A percentile compares a stretch with the other conserved stretches of the same genome.
These are phyloP conservation scores for Penicillium decumbens DNA, from an alignment of 2,329 filamentous ascomycete genomes.

Conservation along the genomic window DNA sequence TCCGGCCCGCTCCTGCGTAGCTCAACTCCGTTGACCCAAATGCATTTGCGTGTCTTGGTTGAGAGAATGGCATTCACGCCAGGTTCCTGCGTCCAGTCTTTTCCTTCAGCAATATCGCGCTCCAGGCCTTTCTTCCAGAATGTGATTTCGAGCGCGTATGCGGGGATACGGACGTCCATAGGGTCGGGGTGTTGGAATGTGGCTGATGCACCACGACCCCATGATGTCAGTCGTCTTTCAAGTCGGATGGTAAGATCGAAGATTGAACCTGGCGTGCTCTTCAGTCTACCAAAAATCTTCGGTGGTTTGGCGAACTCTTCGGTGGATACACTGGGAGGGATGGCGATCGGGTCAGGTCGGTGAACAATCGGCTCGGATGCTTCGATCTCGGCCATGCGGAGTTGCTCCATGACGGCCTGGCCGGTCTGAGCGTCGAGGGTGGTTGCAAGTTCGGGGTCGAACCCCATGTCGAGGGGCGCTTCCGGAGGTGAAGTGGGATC, in stretches of 20 bases:
- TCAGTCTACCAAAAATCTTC: constrained; percentile 59
- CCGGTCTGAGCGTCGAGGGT: constrained; percentile 45
- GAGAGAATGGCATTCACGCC: constrained; percentile 67
- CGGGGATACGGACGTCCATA: constrained; percentile 69
- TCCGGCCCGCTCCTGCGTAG: constrained; percentile 53
- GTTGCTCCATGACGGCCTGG: constrained; percentile 26
- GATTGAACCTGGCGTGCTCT: constrained; percentile 62
- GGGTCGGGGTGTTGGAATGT: constrained; percentile 61
- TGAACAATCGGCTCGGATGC: constrained; percentile 20
- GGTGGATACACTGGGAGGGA: constrained; percentile 1
- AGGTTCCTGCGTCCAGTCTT: constrained; percentile 51
- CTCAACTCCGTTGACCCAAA: constrained; percentile 69
- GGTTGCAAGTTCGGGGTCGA: constrained; percentile 36
- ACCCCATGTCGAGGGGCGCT: constrained; percentile 14
- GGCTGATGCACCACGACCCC: constrained; percentile 68
- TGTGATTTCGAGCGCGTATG: constrained; percentile 72
- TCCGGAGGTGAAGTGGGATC: constrained; percentile 1
- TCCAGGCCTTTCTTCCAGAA: constrained; percentile 68
- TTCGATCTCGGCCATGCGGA: constrained; percentile 17
- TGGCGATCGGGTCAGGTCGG: constrained; percentile 10
- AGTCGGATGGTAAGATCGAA: constrained; percentile 61
- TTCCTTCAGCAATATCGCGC: constrained; percentile 52
- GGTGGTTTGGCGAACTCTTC: constrained; percentile 33
- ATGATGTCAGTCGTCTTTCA: constrained; percentile 64
- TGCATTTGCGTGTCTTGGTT: constrained; percentile 71